Conservation (phyloP, 495 filamentous ascomycete genomes). For the Lophiotrema nucula region DNA sequence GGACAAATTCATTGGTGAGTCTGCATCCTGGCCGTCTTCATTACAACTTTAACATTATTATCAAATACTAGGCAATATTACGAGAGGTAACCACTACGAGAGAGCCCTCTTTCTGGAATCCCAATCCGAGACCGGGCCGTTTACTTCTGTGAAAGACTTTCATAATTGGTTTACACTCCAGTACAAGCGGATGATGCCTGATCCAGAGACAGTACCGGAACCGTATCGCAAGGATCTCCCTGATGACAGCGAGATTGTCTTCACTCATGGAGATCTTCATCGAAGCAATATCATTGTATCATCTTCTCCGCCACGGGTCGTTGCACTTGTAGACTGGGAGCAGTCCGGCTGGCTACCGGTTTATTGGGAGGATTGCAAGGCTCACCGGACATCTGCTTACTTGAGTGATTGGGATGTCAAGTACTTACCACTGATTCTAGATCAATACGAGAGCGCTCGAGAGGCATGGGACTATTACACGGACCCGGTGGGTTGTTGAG, state of each 20-base stretch:
- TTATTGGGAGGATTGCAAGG: conserved; percentile 52
- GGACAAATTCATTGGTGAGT: conserved; percentile 40
- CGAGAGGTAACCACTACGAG: conserved; percentile 24
- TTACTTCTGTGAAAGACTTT: conserved; percentile 44
- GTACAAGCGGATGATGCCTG: conserved; percentile 33
- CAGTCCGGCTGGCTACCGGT: conserved; percentile 50
- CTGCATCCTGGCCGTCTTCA: neutral
- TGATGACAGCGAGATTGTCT: conserved; percentile 46
- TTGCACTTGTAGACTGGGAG: conserved; percentile 49
- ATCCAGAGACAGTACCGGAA: conserved; percentile 37
- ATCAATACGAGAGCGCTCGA: neutral
- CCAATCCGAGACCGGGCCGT: conserved; percentile 39
- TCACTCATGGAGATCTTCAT: conserved; percentile 50
- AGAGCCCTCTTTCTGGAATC: conserved; percentile 4
- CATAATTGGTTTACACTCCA: conserved; percentile 47
- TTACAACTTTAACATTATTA: neutral
- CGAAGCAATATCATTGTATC: conserved; percentile 50
- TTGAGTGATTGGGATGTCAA: neutral
- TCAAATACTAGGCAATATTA: conserved; percentile 28
- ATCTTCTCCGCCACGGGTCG: conserved; percentile 33
- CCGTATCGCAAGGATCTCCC: conserved; percentile 44
- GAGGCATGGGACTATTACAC: conserved; percentile 5
- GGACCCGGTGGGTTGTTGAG: conserved; percentile 2
- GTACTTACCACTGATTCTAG: conserved; percentile 6
- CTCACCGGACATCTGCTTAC: conserved; percentile 19